Base-by-base conservation (phyloP, 257 asterid genomes). In the Catharanthus roseus region DNA sequence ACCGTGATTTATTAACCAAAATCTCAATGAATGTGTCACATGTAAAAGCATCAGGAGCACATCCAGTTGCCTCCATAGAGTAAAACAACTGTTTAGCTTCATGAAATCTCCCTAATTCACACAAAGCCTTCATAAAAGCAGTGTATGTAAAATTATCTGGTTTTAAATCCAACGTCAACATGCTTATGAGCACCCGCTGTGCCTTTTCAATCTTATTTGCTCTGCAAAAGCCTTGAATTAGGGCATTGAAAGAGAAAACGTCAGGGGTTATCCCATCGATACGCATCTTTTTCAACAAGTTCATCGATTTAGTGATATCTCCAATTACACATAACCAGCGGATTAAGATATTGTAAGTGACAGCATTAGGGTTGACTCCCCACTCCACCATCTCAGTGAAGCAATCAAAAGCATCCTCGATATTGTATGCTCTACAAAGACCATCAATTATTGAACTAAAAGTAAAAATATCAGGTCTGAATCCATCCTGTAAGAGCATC, bases 331-430 rank as follows among this genome's bases (percentile, higher is more conserved):
- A 93, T 65, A 89, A 75, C 34, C 92, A 84, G 55, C 82, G 96
- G 47, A 93, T 87, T 73, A 93, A 77, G 76, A 85, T 86, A 77
- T 90, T 93, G 71, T 89, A 93, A 21, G 86, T 79, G 71, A 85
- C 73, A 3, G 84, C 74, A 75, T 87, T 93, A 16, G 98, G 97
- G 58, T 79, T 56, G 65, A 90, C 82, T 74, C 89, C 96, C 98
- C 98, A 90, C 74, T 85, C 82, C 69, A 67, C 77, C 96, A 90
- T 90, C 83, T 93, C 98, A 3, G 70, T 42, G 49, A 86, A 84
- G 78, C 97, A 90, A 74, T 87, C 91, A 73, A 83, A 91, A 68
- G 98, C 97, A 80, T 93, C 98, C 10, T 56, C 81, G 58, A 79
- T 83, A 33, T 73, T 85, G 44, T 81, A 75, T 68, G 74, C 75